These are phyloP conservation scores for Penicillium capsulatum DNA, from an alignment of 2,329 filamentous ascomycete species.

Conservation along the genomic window DNA sequence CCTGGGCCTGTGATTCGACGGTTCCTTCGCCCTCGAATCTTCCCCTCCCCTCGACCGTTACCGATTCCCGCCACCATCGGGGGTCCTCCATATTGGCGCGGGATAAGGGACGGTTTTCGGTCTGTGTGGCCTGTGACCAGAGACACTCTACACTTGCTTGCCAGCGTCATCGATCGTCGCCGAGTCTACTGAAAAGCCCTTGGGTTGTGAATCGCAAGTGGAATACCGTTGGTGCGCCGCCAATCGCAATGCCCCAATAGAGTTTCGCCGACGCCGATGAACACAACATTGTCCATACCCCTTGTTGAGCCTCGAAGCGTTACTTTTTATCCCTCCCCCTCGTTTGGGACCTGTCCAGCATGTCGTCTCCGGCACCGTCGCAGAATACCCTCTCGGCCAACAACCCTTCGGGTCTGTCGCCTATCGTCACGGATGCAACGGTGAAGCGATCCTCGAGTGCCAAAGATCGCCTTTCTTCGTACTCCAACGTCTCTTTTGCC, in stretches of 20 bases:
- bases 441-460: conserved; percentile 69
- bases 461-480: conserved; percentile 78
- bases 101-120: too few species aligned
- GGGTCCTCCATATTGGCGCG: background rate
- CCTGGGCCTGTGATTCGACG: background rate
- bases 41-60: conserved; percentile 9
- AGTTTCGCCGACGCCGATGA: conserved; percentile 25
- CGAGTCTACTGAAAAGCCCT: background rate
- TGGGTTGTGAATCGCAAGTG: conserved; percentile 19
- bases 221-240: conserved; percentile 13
- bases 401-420: conserved; percentile 38
- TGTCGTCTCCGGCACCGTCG: conserved; percentile 33
- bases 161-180: background rate
- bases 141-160: background rate
- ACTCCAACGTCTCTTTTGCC: conserved; percentile 64
- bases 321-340: conserved; percentile 15
- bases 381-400: conserved; percentile 28
- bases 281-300: conserved; percentile 20
- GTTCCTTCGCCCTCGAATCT: background rate
- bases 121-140: background rate
- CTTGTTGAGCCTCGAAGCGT: conserved; percentile 20
- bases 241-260: conserved; percentile 37
- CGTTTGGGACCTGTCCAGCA: conserved; percentile 26
- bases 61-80: conserved; percentile 4
- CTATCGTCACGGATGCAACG: conserved; percentile 49